Evolutionary conservation across 2,329 filamentous ascomycete genomes (phyloP).

Genomic region (Rutstroemia sp.): DNA sequence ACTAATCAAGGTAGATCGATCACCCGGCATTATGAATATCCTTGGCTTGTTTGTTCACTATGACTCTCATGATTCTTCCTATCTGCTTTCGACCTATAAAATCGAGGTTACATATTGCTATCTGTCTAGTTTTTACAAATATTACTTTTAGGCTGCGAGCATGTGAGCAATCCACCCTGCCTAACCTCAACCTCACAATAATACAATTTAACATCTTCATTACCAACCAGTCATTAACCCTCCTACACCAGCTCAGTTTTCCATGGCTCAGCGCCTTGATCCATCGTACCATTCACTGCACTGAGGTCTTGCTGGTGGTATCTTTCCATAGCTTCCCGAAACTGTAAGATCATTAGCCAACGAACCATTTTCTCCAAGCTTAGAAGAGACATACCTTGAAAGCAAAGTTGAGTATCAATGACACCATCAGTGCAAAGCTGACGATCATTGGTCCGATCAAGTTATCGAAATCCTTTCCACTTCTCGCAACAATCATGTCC

Average conservation of each 20-base stretch:
- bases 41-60: not conserved
- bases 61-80: too few species aligned
- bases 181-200: not conserved
- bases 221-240: constrained; percentile 3
- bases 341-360: constrained; percentile 18
- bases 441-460: constrained; percentile 77
- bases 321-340: constrained; percentile 18
- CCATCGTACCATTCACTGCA: not conserved
- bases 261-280: not conserved
- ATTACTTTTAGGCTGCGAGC: too few species aligned
- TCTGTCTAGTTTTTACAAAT: too few species aligned
- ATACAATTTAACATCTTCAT: not conserved
- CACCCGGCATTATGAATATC: not conserved
- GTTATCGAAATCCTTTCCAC: constrained; percentile 90
- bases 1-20: not conserved
- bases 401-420: constrained; percentile 78
- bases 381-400: constrained; percentile 58
- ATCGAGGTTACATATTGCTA: too few species aligned
- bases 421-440: constrained; percentile 68
- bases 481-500: constrained; percentile 74
- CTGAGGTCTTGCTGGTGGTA: not conserved
- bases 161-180: not conserved
- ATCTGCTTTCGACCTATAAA: too few species aligned
- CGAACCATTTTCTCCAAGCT: not conserved
- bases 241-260: constrained; percentile 13